Conservation (phyloP, 208 protist species). For the Trypanosoma platydactyli region DNA sequence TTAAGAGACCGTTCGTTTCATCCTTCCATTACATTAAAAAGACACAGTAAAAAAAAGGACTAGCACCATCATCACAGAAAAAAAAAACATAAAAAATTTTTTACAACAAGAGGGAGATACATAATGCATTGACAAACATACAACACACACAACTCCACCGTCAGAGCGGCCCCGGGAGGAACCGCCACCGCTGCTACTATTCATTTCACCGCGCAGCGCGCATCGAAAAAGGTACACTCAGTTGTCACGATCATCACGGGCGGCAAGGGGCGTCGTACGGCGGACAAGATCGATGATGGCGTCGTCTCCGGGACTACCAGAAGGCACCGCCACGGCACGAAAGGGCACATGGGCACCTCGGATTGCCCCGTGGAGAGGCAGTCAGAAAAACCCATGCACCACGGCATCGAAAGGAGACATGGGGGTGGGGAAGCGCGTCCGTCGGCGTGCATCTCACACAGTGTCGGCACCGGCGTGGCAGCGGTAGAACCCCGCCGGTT, state of each 20-base stretch:
- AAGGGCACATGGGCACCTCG: slow-evolving; percentile 42
- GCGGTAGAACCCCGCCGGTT: not conserved
- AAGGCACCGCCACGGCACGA: slow-evolving; percentile 43
- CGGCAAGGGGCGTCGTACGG: slow-evolving; percentile 16
- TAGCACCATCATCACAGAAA: not conserved
- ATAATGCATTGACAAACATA: not conserved
- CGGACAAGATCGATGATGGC: not conserved
- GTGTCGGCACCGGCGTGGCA: slow-evolving; percentile 20
- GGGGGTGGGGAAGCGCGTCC: too few relatives aligned
- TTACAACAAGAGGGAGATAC: not conserved
- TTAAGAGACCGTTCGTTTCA: too few relatives aligned
- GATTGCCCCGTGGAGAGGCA: slow-evolving; percentile 46
- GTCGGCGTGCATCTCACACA: slow-evolving; percentile 10
- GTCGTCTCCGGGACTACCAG: slow-evolving; percentile 62
- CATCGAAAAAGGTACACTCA: slow-evolving; percentile 37
- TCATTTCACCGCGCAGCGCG: slow-evolving; percentile 25
- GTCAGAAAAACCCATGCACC: slow-evolving; percentile 9
- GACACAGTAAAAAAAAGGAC: too few relatives aligned
- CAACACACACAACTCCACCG: too few relatives aligned
- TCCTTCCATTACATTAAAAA: too few relatives aligned
- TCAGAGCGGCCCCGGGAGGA: slow-evolving; percentile 20
- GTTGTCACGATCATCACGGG: slow-evolving; percentile 23
- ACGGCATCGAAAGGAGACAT: not conserved
- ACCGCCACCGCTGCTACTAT: slow-evolving; percentile 5
- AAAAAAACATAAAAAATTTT: slow-evolving; percentile 19